phyloP scores from a whole-genome alignment of 208 protist genomes.

The Novymonas esmeraldas region DNA sequence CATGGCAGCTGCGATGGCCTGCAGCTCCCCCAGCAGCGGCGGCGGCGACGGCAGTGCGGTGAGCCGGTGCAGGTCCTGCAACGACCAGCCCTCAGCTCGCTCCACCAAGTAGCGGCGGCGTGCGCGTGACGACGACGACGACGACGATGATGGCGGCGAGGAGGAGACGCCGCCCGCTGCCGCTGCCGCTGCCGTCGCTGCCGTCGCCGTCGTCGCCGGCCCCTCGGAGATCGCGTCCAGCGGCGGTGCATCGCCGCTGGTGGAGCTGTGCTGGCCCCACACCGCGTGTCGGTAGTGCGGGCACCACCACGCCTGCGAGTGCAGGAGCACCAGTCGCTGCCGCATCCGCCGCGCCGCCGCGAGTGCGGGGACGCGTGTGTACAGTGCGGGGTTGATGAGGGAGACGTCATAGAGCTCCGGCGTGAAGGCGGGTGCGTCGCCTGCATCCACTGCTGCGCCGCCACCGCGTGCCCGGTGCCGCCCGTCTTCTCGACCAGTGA shows the following conservation, averaged over 20 bases:
- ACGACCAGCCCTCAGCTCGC: slow-evolving; percentile 25
- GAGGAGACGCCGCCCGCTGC: too few species aligned
- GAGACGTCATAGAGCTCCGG: slow-evolving; percentile 26
- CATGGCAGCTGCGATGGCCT: slow-evolving; percentile 4
- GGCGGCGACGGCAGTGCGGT: not conserved
- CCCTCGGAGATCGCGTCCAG: too few species aligned
- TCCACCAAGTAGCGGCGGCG: slow-evolving; percentile 29
- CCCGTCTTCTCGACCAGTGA: not conserved
- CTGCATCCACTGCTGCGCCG: too few species aligned
- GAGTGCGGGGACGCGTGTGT: slow-evolving; percentile 12
- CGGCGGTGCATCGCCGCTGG: too few species aligned
- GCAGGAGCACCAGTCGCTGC: slow-evolving; percentile 23
- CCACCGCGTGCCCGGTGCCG: too few species aligned
- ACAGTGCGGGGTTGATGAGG: slow-evolving; percentile 20
- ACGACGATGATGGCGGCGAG: too few species aligned
- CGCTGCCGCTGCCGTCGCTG: too few species aligned
- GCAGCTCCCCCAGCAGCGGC: slow-evolving; percentile 21
- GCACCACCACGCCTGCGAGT: slow-evolving; percentile 24
- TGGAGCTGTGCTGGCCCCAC: slow-evolving; percentile 9
- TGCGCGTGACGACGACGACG: not conserved
- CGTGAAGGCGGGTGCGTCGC: too few species aligned
- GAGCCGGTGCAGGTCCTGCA: slow-evolving; percentile 24
- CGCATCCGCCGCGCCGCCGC: slow-evolving; percentile 18
- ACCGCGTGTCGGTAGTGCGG: slow-evolving; percentile 12
- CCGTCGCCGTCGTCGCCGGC: too few species aligned